phyloP scores from a whole-genome alignment of 1,284 basidiomycete species.

The Ceratobasidium sp. region DNA sequence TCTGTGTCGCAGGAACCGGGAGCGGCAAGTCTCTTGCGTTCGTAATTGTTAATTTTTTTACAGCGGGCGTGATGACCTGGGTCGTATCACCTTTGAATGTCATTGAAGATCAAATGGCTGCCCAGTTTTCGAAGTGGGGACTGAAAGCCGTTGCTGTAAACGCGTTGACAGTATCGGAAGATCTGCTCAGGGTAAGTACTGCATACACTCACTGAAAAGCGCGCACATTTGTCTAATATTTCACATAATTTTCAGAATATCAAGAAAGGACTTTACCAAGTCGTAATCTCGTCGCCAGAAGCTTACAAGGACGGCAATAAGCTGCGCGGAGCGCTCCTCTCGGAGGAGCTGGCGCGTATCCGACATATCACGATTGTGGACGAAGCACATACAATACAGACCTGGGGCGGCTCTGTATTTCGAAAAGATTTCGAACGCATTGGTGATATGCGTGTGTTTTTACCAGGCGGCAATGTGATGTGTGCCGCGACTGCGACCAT shows the following conservation, averaged over 20 bases:
- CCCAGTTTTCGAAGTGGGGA: neutral
- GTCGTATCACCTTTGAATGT: conserved; percentile 2
- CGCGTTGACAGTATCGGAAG: neutral
- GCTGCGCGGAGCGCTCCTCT: neutral
- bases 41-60: neutral
- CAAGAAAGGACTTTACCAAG: neutral
- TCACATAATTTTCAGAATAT: neutral
- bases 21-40: conserved; percentile 13
- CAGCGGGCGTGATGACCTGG: neutral
- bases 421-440: neutral
- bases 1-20: conserved; percentile 19
- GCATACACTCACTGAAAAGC: too few relatives aligned
- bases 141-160: neutral
- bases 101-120: neutral
- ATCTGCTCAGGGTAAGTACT: neutral
- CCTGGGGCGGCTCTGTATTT: neutral
- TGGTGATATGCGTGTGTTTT: neutral
- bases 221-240: neutral
- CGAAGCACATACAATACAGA: neutral
- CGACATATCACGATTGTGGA: neutral
- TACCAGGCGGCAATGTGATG: neutral
- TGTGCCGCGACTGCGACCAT: neutral
- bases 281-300: neutral
- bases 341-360: neutral
- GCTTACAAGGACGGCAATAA: neutral